Evolutionary conservation across 2,329 filamentous ascomycete species (phyloP).

Genomic region (Pyrenophora tritici-repentis): DNA sequence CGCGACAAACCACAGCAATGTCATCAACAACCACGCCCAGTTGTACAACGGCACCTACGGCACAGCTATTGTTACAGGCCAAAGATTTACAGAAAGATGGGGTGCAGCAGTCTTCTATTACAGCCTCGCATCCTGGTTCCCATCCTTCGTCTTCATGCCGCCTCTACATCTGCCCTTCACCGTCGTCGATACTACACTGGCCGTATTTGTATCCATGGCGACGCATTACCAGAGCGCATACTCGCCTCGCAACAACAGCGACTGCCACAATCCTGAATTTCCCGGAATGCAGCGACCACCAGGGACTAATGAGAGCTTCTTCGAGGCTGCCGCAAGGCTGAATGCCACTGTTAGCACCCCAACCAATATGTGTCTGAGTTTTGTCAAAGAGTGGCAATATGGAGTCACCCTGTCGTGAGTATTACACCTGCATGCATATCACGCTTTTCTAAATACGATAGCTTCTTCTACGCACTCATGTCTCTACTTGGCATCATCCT

Average conservation of each 20-base stretch:
- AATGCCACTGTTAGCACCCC: constrained; percentile 24
- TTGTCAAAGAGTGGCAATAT: constrained; percentile 30
- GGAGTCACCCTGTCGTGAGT: constrained; percentile 27
- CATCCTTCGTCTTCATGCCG: constrained; percentile 5
- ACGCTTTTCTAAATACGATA: neutral
- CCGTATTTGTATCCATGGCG: constrained; percentile 9
- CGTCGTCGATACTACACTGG: constrained; percentile 8
- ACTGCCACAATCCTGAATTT: constrained; percentile 2
- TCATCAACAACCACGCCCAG: constrained; percentile 12
- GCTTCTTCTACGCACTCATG: constrained; percentile 19
- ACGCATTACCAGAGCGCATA: constrained; percentile 15
- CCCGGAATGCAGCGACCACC: constrained; percentile 7
- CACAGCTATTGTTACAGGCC: constrained; percentile 7
- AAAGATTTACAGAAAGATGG: constrained; percentile 18
- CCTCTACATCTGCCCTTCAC: constrained; percentile 16
- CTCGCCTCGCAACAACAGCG: constrained; percentile 4
- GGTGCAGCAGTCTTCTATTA: constrained; percentile 6
- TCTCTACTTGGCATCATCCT: constrained; percentile 16
- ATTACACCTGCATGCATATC: neutral
- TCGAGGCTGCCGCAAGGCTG: constrained; percentile 28
- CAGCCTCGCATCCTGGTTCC: constrained; percentile 7
- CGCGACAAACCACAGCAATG: constrained; percentile 2
- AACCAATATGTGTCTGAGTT: constrained; percentile 27
- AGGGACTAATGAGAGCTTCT: constrained; percentile 37
- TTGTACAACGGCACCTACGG: constrained; percentile 21